These are phyloP conservation scores for Laguncularia racemosa DNA, from an alignment of 345 rosid species.

Conservation along the genomic window DNA sequence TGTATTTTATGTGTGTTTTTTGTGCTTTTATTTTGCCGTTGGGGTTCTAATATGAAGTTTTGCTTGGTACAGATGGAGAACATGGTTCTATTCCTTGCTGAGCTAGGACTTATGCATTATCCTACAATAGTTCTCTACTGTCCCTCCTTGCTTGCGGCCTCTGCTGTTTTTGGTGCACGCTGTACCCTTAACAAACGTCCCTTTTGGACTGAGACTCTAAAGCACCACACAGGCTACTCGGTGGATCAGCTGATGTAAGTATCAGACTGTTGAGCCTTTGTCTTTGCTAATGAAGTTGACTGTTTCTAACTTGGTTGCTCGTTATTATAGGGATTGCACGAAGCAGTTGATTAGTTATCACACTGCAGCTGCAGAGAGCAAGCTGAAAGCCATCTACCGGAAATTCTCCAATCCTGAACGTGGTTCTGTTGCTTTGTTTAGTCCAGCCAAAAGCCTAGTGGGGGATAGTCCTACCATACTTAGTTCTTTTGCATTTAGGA, in stretches of 20 bases:
- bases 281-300: not conserved
- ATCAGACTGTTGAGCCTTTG: not conserved
- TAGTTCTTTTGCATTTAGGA: not conserved
- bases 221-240: slow-evolving; percentile 64
- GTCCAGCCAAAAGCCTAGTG: slow-evolving; percentile 41
- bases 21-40: not conserved
- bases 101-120: slow-evolving; percentile 68
- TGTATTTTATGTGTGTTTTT: not conserved
- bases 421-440: slow-evolving; percentile 50
- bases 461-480: not conserved
- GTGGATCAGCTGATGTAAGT: slow-evolving; percentile 54
- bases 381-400: slow-evolving; percentile 52
- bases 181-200: slow-evolving; percentile 58
- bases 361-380: slow-evolving; percentile 47
- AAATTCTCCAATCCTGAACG: slow-evolving; percentile 54
- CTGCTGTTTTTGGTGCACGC: slow-evolving; percentile 89
- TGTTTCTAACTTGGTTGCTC: not conserved
- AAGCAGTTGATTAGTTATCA: slow-evolving; percentile 48
- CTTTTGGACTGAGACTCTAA: slow-evolving; percentile 60
- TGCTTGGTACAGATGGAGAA: slow-evolving; percentile 45
- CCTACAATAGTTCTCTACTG: slow-evolving; percentile 26
- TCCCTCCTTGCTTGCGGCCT: slow-evolving; percentile 77
- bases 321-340: slow-evolving; percentile 52
- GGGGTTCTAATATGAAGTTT: not conserved
- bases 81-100: slow-evolving; percentile 68